Conservation (phyloP, 805 yeast genomes). For the Babjeviella inositovora region DNA sequence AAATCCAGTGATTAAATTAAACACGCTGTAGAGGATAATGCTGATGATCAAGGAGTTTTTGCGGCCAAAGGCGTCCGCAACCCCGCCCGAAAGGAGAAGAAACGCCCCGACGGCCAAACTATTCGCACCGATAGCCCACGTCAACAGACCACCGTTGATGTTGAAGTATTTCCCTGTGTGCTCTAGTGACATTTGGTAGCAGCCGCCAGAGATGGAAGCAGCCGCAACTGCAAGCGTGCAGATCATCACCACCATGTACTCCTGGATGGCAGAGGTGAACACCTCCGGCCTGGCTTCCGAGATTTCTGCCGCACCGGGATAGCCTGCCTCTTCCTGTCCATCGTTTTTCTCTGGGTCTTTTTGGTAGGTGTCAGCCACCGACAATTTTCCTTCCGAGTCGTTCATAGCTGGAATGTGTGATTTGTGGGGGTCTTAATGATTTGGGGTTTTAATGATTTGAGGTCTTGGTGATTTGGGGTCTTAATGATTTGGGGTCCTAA, state of each 20-base stretch:
- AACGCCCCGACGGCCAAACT: conserved; percentile 24
- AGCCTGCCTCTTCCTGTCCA: too few relatives aligned
- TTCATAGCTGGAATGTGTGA: too few relatives aligned
- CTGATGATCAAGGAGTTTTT: conserved; percentile 17
- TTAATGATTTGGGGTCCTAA: too few relatives aligned
- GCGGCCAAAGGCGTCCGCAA: conserved; percentile 31
- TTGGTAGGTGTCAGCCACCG: too few relatives aligned
- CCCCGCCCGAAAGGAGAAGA: conserved; percentile 23
- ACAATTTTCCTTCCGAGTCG: too few relatives aligned
- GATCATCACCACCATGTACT: conserved; percentile 12
- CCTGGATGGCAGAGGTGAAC: conserved; percentile 14
- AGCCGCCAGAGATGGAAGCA: conserved; percentile 16
- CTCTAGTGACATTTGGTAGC: conserved; percentile 17
- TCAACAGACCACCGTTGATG: conserved; percentile 19
- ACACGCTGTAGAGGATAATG: conserved; percentile 11
- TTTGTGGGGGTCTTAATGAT: too few relatives aligned
- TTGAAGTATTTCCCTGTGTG: conserved; percentile 15
- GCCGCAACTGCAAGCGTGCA: conserved; percentile 24
- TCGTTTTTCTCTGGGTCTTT: too few relatives aligned
- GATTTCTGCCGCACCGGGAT: conserved; percentile 3
- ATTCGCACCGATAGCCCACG: conserved; percentile 24
- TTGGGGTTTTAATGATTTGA: too few relatives aligned
- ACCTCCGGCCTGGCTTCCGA: conserved; percentile 14
- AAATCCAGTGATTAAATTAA: conserved; percentile 17
- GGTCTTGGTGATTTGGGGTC: too few relatives aligned